A percentile compares a stretch with the other conserved stretches of the same genome.
phyloP scores from a whole-genome alignment of 495 filamentous ascomycete genomes.

The Amorphotheca resinae region DNA sequence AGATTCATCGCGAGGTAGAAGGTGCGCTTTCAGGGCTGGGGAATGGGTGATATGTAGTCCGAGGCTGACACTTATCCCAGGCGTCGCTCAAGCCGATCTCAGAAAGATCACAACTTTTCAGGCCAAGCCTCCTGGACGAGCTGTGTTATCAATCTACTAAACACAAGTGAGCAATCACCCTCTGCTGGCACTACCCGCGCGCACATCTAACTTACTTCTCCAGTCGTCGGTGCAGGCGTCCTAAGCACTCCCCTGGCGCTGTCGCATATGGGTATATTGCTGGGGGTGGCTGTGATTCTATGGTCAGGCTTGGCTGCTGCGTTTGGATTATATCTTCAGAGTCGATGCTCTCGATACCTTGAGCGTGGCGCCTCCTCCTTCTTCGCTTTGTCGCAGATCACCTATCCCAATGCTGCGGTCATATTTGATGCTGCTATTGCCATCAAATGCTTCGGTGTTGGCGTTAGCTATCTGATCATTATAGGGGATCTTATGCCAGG shows the following conservation, averaged over 20 bases:
- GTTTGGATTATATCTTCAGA: slow-evolving; percentile 90
- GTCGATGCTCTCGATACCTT: slow-evolving; percentile 81
- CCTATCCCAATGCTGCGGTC: slow-evolving; percentile 91
- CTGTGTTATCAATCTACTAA: slow-evolving; percentile 88
- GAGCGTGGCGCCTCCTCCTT: slow-evolving; percentile 72
- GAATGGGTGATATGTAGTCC: neutral
- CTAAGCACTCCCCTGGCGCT: slow-evolving; percentile 53
- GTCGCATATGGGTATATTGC: slow-evolving; percentile 76
- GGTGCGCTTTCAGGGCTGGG: slow-evolving; percentile 6
- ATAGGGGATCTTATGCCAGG: slow-evolving; percentile 98
- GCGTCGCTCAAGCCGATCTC: slow-evolving; percentile 9
- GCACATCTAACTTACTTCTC: neutral
- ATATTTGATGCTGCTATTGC: slow-evolving; percentile 94
- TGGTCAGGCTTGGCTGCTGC: slow-evolving; percentile 84
- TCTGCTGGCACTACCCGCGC: neutral
- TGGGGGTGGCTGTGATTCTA: slow-evolving; percentile 72
- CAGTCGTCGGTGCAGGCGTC: slow-evolving; percentile 87
- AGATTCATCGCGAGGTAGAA: slow-evolving; percentile 12
- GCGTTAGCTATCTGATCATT: slow-evolving; percentile 93
- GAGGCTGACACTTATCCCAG: slow-evolving; percentile 4
- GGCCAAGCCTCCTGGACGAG: slow-evolving; percentile 82
- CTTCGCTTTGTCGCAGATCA: slow-evolving; percentile 88
- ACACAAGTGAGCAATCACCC: slow-evolving; percentile 66
- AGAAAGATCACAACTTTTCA: slow-evolving; percentile 25
- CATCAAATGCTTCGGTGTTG: slow-evolving; percentile 97